Base-by-base conservation (phyloP, 2,329 filamentous ascomycete species). In the Harringtonia lauricola region DNA sequence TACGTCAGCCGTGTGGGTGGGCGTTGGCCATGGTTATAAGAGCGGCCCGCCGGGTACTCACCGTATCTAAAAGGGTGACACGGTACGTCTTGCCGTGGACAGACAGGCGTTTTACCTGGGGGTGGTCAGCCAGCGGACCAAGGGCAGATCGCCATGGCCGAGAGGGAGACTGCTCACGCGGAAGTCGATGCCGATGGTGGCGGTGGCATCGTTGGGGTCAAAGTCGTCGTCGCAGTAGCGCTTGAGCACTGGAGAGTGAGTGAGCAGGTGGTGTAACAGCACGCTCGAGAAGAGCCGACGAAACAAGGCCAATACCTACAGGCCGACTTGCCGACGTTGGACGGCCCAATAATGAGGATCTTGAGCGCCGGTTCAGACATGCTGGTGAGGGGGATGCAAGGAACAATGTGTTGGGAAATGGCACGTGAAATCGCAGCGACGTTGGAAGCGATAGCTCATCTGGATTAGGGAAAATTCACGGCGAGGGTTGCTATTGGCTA, bases 211-310 rank as follows among this genome's bases (percentile, higher is more conserved):
- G 53, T 75, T 71, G 6, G 69, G 65, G 46, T 76, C 72, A 51
- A 74, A 76, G 51, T 74, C 70, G 54, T 75, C 70, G 49, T 75
- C 71, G 55, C 70, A 74, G 51, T 76, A 76, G 52, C 71, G 62
- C 47, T 71, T 65, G 38, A 76, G 59, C 47, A 76, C 71, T 74
- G 51, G 19, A 8, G 7, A 10, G 24, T 10, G 26, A 18, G 43
- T 36, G 24, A 31, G 34, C 26, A 30, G 6, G 39, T n/a, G n/a
- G n/a, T n/a, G 19, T 18, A 15, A 28, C 12, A 13, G 15, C 14
- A 35, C 4, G 21, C 4, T 12, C 26, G 18, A 26, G 13, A 15
- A 31, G 22, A 7, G 17, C 18, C 18, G 21, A 26, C 17, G 8
- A 10, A 33, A 21, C 22, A 34, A 33, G 33, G 40, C 26, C 29